Evolutionary conservation across 2,329 filamentous ascomycete species (phyloP).

Genomic region (Fusarium haematococcum): DNA sequence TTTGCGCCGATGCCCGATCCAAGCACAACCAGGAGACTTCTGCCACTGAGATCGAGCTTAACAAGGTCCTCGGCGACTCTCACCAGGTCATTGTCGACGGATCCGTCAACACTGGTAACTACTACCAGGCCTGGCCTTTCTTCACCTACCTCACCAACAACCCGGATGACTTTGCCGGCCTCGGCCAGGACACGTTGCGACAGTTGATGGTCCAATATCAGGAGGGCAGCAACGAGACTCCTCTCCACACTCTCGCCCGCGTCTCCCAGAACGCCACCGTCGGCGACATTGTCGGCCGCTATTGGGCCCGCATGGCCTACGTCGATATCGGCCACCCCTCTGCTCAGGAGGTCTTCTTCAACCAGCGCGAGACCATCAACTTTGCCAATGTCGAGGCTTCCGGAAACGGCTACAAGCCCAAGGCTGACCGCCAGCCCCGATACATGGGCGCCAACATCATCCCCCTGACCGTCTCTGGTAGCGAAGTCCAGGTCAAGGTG

Average conservation of each 20-base stretch:
- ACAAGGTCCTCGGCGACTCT: slow-evolving; percentile 60
- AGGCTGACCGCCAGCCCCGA: slow-evolving; percentile 54
- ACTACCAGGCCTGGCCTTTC: slow-evolving; percentile 66
- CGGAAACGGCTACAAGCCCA: slow-evolving; percentile 56
- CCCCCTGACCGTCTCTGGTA: slow-evolving; percentile 53
- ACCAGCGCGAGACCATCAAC: slow-evolving; percentile 51
- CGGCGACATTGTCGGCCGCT: slow-evolving; percentile 58
- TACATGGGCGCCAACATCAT: slow-evolving; percentile 65
- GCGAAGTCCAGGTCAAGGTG: slow-evolving; percentile 49
- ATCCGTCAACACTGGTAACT: slow-evolving; percentile 55
- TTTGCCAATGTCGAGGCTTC: slow-evolving; percentile 56
- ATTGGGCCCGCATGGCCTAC: slow-evolving; percentile 66
- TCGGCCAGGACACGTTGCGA: slow-evolving; percentile 56
- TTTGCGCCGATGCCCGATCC: slow-evolving; percentile 55
- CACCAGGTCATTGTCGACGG: slow-evolving; percentile 63
- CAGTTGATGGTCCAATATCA: slow-evolving; percentile 58
- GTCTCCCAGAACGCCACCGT: slow-evolving; percentile 49
- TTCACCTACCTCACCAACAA: slow-evolving; percentile 62
- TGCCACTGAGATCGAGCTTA: slow-evolving; percentile 55
- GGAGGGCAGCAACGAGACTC: slow-evolving; percentile 60
- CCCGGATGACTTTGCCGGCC: slow-evolving; percentile 55
- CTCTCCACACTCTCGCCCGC: slow-evolving; percentile 58
- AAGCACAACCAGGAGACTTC: slow-evolving; percentile 50
- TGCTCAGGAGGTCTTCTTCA: slow-evolving; percentile 53
- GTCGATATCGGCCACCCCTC: slow-evolving; percentile 61